Conservation (phyloP, 352 stramenopile genomes). For the Aphanomyces euteiches region DNA sequence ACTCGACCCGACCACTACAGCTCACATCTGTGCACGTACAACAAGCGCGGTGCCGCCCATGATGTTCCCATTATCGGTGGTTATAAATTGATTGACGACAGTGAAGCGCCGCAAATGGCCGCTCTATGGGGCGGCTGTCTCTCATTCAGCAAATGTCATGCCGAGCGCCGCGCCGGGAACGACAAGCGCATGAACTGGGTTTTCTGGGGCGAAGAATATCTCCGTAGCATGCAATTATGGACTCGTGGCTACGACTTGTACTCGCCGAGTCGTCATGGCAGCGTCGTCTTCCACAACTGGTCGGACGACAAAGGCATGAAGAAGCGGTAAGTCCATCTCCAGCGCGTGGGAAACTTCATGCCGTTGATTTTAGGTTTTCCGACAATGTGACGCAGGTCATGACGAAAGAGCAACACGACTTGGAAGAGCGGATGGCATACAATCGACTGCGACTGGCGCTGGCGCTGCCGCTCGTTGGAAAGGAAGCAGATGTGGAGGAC, state of each 20-base stretch:
- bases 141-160: slow-evolving; percentile 35
- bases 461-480: neutral
- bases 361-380: slow-evolving; percentile 2
- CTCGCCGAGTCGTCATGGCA: slow-evolving; percentile 20
- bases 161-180: slow-evolving; percentile 30
- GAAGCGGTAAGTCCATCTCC: neutral
- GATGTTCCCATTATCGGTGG: slow-evolving; percentile 24
- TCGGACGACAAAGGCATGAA: slow-evolving; percentile 29
- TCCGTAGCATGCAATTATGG: slow-evolving; percentile 33
- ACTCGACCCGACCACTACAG: neutral
- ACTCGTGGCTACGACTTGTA: slow-evolving; percentile 36
- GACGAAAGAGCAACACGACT: neutral
- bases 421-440: neutral
- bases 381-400: neutral
- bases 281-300: slow-evolving; percentile 69
- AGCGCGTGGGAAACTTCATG: neutral
- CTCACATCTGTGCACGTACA: slow-evolving; percentile 7
- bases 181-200: slow-evolving; percentile 35
- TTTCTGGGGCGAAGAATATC: slow-evolving; percentile 35
- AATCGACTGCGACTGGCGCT: slow-evolving; percentile 6
- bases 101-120: slow-evolving; percentile 36
- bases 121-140: slow-evolving; percentile 34
- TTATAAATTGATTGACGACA: slow-evolving; percentile 17
- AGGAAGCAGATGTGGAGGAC: neutral
- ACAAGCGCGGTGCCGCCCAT: neutral